phyloP scores from a whole-genome alignment of 176 grass and related monocot species.

The Oryza rufipogon region DNA sequence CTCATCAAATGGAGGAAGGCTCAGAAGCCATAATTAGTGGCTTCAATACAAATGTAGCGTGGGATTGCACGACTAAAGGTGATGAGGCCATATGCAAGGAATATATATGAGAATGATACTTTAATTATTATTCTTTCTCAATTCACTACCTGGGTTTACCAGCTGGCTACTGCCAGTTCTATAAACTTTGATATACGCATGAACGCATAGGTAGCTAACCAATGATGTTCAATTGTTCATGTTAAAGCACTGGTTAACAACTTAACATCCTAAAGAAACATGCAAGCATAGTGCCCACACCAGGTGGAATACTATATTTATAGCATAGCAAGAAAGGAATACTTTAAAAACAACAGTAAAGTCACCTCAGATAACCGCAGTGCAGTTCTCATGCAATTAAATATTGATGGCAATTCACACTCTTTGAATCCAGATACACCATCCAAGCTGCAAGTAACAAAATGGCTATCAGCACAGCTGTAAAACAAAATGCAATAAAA shows the following conservation, averaged over 20 bases:
- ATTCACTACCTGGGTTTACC: neutral
- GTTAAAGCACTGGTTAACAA: neutral
- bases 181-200: neutral
- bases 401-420: constrained; percentile 66
- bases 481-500: neutral
- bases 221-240: too few relatives aligned
- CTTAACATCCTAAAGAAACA: neutral
- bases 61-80: too few relatives aligned
- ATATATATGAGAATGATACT: too few relatives aligned
- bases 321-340: constrained; percentile 1
- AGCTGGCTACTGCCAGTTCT: neutral
- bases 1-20: too few relatives aligned
- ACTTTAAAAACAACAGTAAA: constrained; percentile 26
- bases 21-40: too few relatives aligned
- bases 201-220: neutral
- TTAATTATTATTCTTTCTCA: too few relatives aligned
- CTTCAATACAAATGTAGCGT: too few relatives aligned
- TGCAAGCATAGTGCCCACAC: neutral
- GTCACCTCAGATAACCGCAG: constrained; percentile 59
- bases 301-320: neutral
- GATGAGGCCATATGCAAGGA: too few relatives aligned
- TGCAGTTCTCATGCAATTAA: constrained; percentile 65
- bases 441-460: constrained; percentile 52
- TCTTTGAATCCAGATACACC: constrained; percentile 53
- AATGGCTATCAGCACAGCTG: neutral